Percentiles rank a stretch among this genome's conserved stretches.
phyloP scores from a whole-genome alignment of 2,329 filamentous ascomycete species.

The Ceratocystis colombiana region DNA sequence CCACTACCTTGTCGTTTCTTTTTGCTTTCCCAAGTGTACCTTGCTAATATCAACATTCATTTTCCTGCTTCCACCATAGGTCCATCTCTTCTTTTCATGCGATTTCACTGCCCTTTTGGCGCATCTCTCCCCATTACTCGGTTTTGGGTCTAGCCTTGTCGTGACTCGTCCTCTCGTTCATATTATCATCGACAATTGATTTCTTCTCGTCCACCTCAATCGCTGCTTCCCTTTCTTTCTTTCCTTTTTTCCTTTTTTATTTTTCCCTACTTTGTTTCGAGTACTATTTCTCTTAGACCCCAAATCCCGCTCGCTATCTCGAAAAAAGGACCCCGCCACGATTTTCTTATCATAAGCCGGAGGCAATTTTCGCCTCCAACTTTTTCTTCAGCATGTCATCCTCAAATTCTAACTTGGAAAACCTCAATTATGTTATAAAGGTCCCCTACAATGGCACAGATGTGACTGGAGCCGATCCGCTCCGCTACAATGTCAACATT shows the following conservation, averaged over 20 bases:
- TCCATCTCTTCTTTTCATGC: neutral
- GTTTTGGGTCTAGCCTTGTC: neutral
- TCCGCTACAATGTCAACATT: constrained; percentile 60
- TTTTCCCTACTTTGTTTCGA: neutral
- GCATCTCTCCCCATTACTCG: neutral
- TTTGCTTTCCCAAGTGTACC: neutral
- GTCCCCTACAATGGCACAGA: constrained; percentile 55
- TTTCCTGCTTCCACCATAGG: neutral
- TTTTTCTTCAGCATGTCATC: constrained; percentile 27
- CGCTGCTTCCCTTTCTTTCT: neutral
- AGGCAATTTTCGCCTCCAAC: neutral
- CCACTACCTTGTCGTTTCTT: constrained; percentile 6
- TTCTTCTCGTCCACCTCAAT: neutral
- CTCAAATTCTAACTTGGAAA: constrained; percentile 37
- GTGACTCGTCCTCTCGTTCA: constrained; percentile 12
- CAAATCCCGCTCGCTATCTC: neutral
- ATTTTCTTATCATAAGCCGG: neutral
- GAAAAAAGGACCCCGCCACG: constrained; percentile 1
- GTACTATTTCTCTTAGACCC: neutral
- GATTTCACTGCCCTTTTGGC: neutral
- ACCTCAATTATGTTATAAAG: constrained; percentile 38
- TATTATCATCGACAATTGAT: neutral
- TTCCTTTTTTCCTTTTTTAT: neutral
- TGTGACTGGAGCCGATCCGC: constrained; percentile 56
- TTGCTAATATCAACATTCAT: constrained; percentile 1